Evolutionary conservation across 1,284 basidiomycete species (phyloP), one percentile per base, ranked within the genome.

Genomic region (Cryptococcus maquisensis): DNA sequence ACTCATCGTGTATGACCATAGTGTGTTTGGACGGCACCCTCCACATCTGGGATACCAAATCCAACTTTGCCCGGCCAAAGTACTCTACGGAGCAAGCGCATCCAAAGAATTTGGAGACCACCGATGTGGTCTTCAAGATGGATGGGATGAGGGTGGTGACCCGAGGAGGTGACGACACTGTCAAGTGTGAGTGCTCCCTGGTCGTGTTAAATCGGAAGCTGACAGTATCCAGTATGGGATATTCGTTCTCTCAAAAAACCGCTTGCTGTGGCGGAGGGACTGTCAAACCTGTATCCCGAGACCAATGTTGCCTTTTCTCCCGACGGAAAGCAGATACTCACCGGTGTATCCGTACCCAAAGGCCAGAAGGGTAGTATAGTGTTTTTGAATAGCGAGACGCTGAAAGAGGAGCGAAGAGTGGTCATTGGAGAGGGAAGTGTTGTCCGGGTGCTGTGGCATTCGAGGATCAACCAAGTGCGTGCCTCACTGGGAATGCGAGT

Each of bases 221-320:
- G 43, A 64, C 63, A 63, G 47, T 6, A 8, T 44, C 1, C 66
- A 96, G 91, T 98, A 41, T 99, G 96, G 95, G 95, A 98, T 72
- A 76, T 90, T 23, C 84, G 90, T 54, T 81, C 84, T 4, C 87
- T 98, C 79, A 90, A 88, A 72, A 89, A 87, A 71, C 91, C 96
- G 0, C 69, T 97, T 20, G 84, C 82, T 3, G 81, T 71, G 12
- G 74, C 81, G n/a, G 73, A 79, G 13, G 83, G 81, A 40, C 75
- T 93, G 37, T 80, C 82, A n/a, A 90, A 88, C 20, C 76, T 88
- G 46, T 96, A 97, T 75, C 86, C 89, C 4, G 85, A 89, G 63
- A 94, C 93, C 21, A 95, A 95, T 73, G 85, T 95, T 5, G 82
- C 88, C 51, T 98, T 94, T 74, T 95, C 92, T 62, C 92, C 93